These are phyloP conservation scores for Leavenworthia alabamica DNA, from an alignment of 345 rosid species.

Conservation along the genomic window DNA sequence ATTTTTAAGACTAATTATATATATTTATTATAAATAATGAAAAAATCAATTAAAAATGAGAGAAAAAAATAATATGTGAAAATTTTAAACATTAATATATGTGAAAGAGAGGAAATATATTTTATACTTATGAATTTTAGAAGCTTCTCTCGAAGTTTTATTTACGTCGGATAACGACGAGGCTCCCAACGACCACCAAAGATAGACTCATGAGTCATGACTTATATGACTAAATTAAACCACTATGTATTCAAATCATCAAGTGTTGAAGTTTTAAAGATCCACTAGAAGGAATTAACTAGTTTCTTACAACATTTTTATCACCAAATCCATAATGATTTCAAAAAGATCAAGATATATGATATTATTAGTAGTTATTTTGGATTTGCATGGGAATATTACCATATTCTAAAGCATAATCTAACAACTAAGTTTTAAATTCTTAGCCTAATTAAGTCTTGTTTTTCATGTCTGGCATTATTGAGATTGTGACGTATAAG, in stretches of 20 bases:
- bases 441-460: neutral
- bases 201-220: neutral
- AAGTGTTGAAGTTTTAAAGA: neutral
- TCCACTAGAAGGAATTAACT: neutral
- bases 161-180: constrained; percentile 11
- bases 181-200: neutral
- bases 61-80: no score
- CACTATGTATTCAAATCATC: neutral
- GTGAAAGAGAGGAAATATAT: neutral
- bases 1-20: no score
- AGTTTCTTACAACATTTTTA: neutral
- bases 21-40: no score
- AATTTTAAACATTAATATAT: no score
- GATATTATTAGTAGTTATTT: neutral
- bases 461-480: neutral
- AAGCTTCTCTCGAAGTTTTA: neutral
- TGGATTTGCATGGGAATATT: neutral
- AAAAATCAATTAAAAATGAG: no score
- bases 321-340: neutral
- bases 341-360: neutral
- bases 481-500: neutral
- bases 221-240: neutral
- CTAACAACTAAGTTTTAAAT: constrained; percentile 8
- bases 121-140: neutral
- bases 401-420: constrained; percentile 12